Percentiles rank a stretch among this genome's conserved stretches.
phyloP scores from a whole-genome alignment of 1,284 basidiomycete species.

The Porodaedalea pini region DNA sequence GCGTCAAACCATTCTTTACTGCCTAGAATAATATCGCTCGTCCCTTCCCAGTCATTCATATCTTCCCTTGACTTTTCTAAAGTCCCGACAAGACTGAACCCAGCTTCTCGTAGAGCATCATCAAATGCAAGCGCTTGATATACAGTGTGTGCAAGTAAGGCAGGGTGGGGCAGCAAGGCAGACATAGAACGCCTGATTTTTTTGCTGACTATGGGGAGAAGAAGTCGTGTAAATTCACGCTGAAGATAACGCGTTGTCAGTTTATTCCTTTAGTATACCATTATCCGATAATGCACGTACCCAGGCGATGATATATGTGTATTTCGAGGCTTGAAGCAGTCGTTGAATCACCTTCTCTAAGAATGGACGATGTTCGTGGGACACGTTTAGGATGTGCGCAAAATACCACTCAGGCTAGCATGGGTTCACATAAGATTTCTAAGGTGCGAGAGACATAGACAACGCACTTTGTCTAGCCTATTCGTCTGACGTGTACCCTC shows the following conservation, averaged over 20 bases:
- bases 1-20: constrained; percentile 85
- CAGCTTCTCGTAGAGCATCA: constrained; percentile 71
- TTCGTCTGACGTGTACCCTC: constrained; percentile 86
- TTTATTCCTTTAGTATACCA: neutral
- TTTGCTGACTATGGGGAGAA: constrained; percentile 65
- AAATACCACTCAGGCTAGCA: constrained; percentile 95
- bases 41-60: constrained; percentile 59
- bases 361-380: constrained; percentile 78
- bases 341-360: constrained; percentile 74
- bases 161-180: constrained; percentile 70
- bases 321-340: constrained; percentile 62
- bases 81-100: constrained; percentile 60
- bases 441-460: constrained; percentile 1
- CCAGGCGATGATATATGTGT: constrained; percentile 67
- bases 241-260: constrained; percentile 31
- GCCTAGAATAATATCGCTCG: constrained; percentile 79
- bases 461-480: constrained; percentile 80
- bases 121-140: constrained; percentile 92
- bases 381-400: constrained; percentile 81
- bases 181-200: constrained; percentile 78
- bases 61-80: constrained; percentile 31
- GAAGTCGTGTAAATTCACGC: constrained; percentile 76
- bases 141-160: constrained; percentile 91
- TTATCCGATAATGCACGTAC: constrained; percentile 40
- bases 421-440: neutral